Percentiles rank a stretch among this genome's conserved stretches.
Evolutionary conservation across 768 basidiomycete species (phyloP).

Genomic region (Boletus tylopilopsis): DNA sequence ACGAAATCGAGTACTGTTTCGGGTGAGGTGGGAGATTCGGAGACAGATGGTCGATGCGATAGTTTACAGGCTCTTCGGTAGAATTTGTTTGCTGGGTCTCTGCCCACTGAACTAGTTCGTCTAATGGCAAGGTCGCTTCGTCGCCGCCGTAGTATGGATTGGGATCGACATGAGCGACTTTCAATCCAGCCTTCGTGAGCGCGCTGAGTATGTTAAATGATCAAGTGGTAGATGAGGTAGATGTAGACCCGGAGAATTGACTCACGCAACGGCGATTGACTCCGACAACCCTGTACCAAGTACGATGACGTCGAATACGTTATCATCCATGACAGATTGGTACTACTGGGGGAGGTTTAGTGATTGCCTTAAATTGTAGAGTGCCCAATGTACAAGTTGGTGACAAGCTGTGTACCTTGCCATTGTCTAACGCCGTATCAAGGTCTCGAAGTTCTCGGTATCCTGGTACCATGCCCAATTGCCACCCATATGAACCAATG

Average conservation of each 20-base stretch:
- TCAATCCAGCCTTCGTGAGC: slow-evolving; percentile 83
- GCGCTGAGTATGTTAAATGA: slow-evolving; percentile 47
- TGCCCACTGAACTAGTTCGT: slow-evolving; percentile 76
- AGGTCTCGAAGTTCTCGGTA: no score
- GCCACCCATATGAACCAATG: no score
- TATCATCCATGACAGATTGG: slow-evolving; percentile 37
- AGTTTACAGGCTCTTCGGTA: slow-evolving; percentile 10
- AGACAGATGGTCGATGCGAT: slow-evolving; percentile 39
- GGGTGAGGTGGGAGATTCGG: slow-evolving; percentile 46
- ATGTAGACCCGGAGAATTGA: slow-evolving; percentile 1
- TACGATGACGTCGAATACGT: slow-evolving; percentile 61
- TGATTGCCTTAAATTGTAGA: no score
- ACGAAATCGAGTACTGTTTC: slow-evolving; percentile 80
- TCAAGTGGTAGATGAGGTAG: slow-evolving; percentile 1
- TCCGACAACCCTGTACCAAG: slow-evolving; percentile 81
- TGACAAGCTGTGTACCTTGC: no score
- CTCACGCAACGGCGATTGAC: slow-evolving; percentile 88
- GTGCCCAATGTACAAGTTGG: no score
- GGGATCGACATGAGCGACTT: slow-evolving; percentile 82
- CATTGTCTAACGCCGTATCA: no score
- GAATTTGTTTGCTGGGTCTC: slow-evolving; percentile 32
- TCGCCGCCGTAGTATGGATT: slow-evolving; percentile 83
- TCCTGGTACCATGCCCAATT: no score
- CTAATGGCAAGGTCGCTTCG: slow-evolving; percentile 76
- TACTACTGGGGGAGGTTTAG: no score